phyloP scores from a whole-genome alignment of 257 asterid species.

The Ophiorrhiza pumila region DNA sequence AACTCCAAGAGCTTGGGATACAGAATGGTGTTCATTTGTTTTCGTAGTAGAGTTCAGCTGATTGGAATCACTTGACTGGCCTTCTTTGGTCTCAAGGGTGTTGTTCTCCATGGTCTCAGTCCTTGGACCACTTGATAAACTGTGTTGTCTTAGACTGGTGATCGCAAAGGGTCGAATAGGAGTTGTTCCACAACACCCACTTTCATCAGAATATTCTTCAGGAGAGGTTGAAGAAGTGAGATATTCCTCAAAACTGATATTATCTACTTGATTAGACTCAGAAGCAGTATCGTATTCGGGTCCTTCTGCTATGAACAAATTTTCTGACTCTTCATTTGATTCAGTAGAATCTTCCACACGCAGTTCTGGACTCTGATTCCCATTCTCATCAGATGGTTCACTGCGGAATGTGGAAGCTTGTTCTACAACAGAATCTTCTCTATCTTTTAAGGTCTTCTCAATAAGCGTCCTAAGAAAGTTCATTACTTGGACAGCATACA shows the following conservation, averaged over 20 bases:
- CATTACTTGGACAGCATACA: slow-evolving; percentile 96
- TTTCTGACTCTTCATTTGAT: slow-evolving; percentile 31
- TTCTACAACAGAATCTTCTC: slow-evolving; percentile 53
- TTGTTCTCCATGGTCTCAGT: slow-evolving; percentile 25
- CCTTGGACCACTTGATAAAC: slow-evolving; percentile 13
- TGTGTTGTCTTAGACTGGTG: slow-evolving; percentile 27
- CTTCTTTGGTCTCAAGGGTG: slow-evolving; percentile 22
- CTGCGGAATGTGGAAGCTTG: slow-evolving; percentile 32
- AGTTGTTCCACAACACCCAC: slow-evolving; percentile 44
- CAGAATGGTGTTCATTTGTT: slow-evolving; percentile 24
- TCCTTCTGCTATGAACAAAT: slow-evolving; percentile 32
- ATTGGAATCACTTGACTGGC: slow-evolving; percentile 38
- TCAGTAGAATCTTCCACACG: slow-evolving; percentile 24
- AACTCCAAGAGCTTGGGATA: slow-evolving; percentile 29
- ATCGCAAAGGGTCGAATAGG: slow-evolving; percentile 24
- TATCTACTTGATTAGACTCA: slow-evolving; percentile 35
- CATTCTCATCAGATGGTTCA: slow-evolving; percentile 63
- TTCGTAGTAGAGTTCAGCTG: slow-evolving; percentile 27
- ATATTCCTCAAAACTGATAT: slow-evolving; percentile 48
- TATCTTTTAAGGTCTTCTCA: slow-evolving; percentile 71
- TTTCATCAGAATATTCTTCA: slow-evolving; percentile 43
- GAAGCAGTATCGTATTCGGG: slow-evolving; percentile 41
- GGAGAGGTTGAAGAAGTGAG: slow-evolving; percentile 49
- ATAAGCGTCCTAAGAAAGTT: slow-evolving; percentile 82
- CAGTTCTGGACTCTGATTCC: slow-evolving; percentile 44